Percentiles rank a stretch among this genome's conserved stretches.
Conservation (phyloP, 2,329 filamentous ascomycete genomes). For the Claviceps monticola region DNA sequence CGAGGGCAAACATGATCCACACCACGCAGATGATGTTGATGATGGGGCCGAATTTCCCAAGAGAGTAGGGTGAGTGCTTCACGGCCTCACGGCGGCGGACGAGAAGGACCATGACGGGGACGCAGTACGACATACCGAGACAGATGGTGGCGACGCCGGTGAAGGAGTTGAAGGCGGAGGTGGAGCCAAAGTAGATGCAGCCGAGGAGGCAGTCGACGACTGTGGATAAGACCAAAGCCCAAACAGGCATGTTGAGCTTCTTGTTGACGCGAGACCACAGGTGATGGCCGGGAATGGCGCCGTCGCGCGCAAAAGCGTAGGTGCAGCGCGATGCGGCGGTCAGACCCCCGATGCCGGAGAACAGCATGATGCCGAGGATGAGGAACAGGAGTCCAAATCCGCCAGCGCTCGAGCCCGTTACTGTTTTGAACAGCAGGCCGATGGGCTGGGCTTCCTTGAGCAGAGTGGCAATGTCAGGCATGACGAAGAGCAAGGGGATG, state of each 20-base stretch:
- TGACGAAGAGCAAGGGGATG: slow-evolving; percentile 61
- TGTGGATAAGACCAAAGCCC: slow-evolving; percentile 54
- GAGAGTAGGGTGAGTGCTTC: slow-evolving; percentile 50
- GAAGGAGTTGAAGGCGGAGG: slow-evolving; percentile 66
- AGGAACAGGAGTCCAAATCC: slow-evolving; percentile 66
- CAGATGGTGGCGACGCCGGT: slow-evolving; percentile 72
- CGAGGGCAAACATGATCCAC: slow-evolving; percentile 57
- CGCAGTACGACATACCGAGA: slow-evolving; percentile 59
- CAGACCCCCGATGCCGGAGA: slow-evolving; percentile 60
- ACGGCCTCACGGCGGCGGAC: slow-evolving; percentile 52
- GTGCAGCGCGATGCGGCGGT: slow-evolving; percentile 63
- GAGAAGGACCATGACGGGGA: slow-evolving; percentile 60
- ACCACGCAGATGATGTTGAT: slow-evolving; percentile 56
- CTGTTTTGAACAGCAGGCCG: slow-evolving; percentile 60
- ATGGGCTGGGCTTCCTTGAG: slow-evolving; percentile 60
- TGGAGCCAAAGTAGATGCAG: slow-evolving; percentile 66
- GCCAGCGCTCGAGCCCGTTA: slow-evolving; percentile 56
- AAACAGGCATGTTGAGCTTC: slow-evolving; percentile 54
- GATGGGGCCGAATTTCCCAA: slow-evolving; percentile 52
- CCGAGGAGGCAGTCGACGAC: slow-evolving; percentile 57
- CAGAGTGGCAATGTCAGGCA: slow-evolving; percentile 52
- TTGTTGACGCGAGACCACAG: slow-evolving; percentile 54
- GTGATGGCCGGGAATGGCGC: slow-evolving; percentile 55
- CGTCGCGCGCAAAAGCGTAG: slow-evolving; percentile 63
- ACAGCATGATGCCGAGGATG: slow-evolving; percentile 62